Conservation (phyloP, 495 filamentous ascomycete genomes). For the Xanthoparmelia taractica region DNA sequence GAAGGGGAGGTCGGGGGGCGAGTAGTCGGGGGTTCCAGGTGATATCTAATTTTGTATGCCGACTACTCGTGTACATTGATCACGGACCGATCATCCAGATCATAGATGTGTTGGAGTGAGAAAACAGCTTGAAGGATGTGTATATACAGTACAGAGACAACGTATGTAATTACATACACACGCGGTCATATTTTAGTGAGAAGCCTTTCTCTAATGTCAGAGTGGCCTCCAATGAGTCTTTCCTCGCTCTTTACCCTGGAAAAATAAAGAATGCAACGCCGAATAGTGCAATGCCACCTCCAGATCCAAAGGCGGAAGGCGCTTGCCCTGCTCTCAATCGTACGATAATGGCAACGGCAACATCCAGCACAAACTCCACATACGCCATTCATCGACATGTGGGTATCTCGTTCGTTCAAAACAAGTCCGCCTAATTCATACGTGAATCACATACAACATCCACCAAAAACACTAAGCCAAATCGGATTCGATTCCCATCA, state of each 20-base stretch:
- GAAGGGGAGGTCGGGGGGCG: conserved; percentile 30
- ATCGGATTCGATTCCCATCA: neutral
- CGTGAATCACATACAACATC: neutral
- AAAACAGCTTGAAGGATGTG: neutral
- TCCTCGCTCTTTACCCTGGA: neutral
- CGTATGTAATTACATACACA: neutral
- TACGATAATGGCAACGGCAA: neutral
- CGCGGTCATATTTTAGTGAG: neutral
- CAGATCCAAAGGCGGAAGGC: neutral
- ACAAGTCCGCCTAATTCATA: conserved; percentile 4
- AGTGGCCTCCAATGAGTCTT: neutral
- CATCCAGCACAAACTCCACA: neutral
- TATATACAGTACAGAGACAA: neutral
- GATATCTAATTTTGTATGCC: neutral
- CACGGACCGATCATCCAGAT: neutral
- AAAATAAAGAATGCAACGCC: neutral
- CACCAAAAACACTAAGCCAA: neutral
- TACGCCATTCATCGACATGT: conserved; percentile 5
- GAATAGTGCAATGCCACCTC: conserved; percentile 5
- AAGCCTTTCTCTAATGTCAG: neutral
- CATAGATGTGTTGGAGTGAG: neutral
- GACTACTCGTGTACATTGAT: neutral
- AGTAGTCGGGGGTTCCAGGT: neutral
- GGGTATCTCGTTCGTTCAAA: conserved; percentile 12
- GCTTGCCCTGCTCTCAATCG: neutral